Conservation (phyloP, 805 yeast species). For the Candida dajiaensis region DNA sequence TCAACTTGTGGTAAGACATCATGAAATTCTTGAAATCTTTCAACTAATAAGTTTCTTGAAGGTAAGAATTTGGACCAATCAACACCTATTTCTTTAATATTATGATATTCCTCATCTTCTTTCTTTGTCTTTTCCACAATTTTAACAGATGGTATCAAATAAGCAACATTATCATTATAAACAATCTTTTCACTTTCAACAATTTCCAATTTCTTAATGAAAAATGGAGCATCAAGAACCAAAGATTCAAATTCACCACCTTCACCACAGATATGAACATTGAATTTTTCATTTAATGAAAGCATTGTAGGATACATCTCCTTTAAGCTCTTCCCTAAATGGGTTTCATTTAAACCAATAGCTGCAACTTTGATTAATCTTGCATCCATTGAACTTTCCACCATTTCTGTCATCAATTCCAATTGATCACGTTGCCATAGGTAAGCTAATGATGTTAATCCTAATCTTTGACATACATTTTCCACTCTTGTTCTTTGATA, state of each 20-base stretch:
- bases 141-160: slow-evolving; percentile 50
- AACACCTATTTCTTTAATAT: slow-evolving; percentile 10
- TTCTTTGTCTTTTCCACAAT: slow-evolving; percentile 34
- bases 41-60: slow-evolving; percentile 29
- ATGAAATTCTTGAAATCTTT: slow-evolving; percentile 29
- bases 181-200: slow-evolving; percentile 15
- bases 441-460: slow-evolving; percentile 64
- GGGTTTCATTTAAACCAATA: slow-evolving; percentile 60
- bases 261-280: slow-evolving; percentile 95
- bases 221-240: slow-evolving; percentile 87
- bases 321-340: slow-evolving; percentile 64
- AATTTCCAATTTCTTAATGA: slow-evolving; percentile 40
- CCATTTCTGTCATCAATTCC: slow-evolving; percentile 79
- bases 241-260: slow-evolving; percentile 98
- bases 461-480: slow-evolving; percentile 73
- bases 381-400: slow-evolving; percentile 62
- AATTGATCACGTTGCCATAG: slow-evolving; percentile 88
- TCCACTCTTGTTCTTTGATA: slow-evolving; percentile 94
- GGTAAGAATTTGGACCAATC: slow-evolving; percentile 21
- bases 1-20: background rate
- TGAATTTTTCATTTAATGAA: slow-evolving; percentile 56
- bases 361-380: slow-evolving; percentile 91
- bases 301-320: slow-evolving; percentile 55
- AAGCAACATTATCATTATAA: slow-evolving; percentile 61
- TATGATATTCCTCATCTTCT: slow-evolving; percentile 18